Conservation (phyloP, 768 basidiomycete genomes). For the Psilocybe subaeruginosa region DNA sequence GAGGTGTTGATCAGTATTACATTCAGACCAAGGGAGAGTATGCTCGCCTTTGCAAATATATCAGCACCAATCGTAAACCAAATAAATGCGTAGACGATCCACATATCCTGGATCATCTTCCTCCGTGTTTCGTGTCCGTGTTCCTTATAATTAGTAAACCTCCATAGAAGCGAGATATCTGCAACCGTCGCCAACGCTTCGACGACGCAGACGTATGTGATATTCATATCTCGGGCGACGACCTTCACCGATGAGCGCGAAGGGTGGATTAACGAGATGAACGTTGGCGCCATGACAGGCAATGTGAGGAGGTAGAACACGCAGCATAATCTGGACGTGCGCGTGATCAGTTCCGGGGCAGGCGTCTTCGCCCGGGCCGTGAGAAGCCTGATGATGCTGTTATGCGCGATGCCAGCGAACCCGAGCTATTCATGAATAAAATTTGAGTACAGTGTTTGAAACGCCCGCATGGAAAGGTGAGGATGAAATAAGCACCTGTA, state of each 20-base stretch:
- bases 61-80: constrained; percentile 13
- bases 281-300: constrained; percentile 15
- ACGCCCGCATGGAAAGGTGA: neutral
- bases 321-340: constrained; percentile 11
- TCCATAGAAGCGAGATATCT: constrained; percentile 7
- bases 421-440: constrained; percentile 1
- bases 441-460: neutral
- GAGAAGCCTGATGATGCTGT: constrained; percentile 11
- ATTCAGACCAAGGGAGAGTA: neutral
- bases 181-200: constrained; percentile 14
- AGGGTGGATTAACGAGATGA: constrained; percentile 11
- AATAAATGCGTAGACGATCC: constrained; percentile 15
- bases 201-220: constrained; percentile 16
- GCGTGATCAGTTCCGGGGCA: constrained; percentile 4
- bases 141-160: constrained; percentile 11
- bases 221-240: constrained; percentile 14
- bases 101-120: constrained; percentile 18
- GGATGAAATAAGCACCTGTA: constrained; percentile 4
- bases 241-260: constrained; percentile 12
- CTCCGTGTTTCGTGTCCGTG: constrained; percentile 8
- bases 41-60: constrained; percentile 13
- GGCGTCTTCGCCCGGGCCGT: constrained; percentile 10
- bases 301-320: constrained; percentile 13
- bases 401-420: constrained; percentile 15
- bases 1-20: too few species aligned